Conservation (phyloP, 257 asterid genomes). For the Rubia yunnanensis region DNA sequence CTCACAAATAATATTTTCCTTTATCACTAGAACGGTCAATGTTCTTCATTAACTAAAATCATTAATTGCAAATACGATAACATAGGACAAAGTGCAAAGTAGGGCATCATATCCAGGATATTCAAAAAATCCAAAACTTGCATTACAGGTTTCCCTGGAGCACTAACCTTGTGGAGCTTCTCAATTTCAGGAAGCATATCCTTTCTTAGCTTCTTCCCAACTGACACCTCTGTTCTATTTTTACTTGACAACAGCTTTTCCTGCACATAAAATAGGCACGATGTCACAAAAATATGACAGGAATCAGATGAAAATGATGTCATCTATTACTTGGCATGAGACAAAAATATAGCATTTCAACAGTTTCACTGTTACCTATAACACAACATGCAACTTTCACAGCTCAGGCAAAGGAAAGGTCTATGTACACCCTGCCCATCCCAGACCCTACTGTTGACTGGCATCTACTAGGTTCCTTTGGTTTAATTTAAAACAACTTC, state of each 20-base stretch:
- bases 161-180: slow-evolving; percentile 78
- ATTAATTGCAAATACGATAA: neutral
- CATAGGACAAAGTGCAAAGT: neutral
- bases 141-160: neutral
- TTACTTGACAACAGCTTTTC: slow-evolving; percentile 81
- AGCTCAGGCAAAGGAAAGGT: neutral
- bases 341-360: neutral
- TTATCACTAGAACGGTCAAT: neutral
- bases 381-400: neutral
- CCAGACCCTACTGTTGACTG: no score
- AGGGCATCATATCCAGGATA: neutral
- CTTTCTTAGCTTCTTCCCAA: slow-evolving; percentile 84
- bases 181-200: slow-evolving; percentile 90
- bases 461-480: neutral
- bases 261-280: slow-evolving; percentile 33
- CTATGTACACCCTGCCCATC: no score
- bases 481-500: neutral
- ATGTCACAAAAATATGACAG: slow-evolving; percentile 6
- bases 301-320: neutral
- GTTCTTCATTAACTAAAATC: neutral
- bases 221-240: slow-evolving; percentile 78
- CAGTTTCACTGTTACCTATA: neutral
- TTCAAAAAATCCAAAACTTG: neutral
- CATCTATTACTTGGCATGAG: neutral
- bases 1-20: slow-evolving; percentile 2